Base-by-base conservation (phyloP, 108 stramenopile genomes). In the Parietichytrium sp. region DNA sequence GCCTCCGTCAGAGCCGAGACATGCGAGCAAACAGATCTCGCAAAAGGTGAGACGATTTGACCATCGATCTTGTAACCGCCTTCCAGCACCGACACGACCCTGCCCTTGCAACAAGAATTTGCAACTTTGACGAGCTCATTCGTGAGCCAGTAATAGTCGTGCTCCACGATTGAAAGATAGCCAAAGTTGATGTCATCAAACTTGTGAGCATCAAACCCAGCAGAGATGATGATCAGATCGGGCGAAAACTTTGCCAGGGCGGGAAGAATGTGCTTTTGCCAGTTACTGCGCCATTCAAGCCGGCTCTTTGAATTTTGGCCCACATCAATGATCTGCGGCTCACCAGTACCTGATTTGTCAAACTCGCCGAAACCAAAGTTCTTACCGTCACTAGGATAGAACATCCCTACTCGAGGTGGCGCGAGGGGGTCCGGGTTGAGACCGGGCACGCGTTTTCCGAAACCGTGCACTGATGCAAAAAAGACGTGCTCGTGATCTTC, bases 131-230 rank as follows among this genome's bases (percentile, higher is more conserved):
- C 92, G 13, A 98, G 85, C 72, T 95, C 93, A 79, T 93, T 91
- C 26, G 98, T 98, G 30, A 98, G 79, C 97, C 97, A 98, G 84
- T 95, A 95, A 82, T 96, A 98, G 81, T 98, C 97, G 53, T 98
- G 96, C 84, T 98, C 97, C 4, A 94, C 92, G 94, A 98, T 94
- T 29, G 94, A 96, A 13, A 95, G 92, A 82, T 95, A 96, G 49
- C 94, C 93, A 86, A 95, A 93, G 85, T 94, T 95, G 93, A 96
- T 94, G 30, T 88, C 88, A 81, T 96, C 96, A 51, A 85, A 87
- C 53, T 91, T 91, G 82, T 96, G 98, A 1, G 95, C 97, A 84
- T 99, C 98, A 80, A 99, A 99, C 18, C 98, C 98, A 42, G 98
- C 98, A 79, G 94, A 95, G 52, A 99, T 94, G 72, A 99, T 92